Evolutionary conservation across 2,329 filamentous ascomycete genomes (phyloP), one percentile per base, ranked within the genome.

Genomic region (Colletotrichum nymphaeae): DNA sequence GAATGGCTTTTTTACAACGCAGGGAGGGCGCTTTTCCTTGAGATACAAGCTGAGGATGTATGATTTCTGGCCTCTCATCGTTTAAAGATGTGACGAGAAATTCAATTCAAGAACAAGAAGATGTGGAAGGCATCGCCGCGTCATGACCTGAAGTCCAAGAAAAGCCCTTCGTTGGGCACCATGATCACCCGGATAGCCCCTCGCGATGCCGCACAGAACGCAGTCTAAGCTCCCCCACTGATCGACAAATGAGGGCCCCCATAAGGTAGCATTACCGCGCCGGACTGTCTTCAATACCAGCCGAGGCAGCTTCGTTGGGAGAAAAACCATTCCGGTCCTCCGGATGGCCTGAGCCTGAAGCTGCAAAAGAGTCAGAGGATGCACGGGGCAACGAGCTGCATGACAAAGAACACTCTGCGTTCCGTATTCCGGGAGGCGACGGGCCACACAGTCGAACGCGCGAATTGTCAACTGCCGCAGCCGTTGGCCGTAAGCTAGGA

Each of bases 141-240:
- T 46, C 42, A 46, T 19, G 42, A 19, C 42, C 3, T 19, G 14
- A 46, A 46, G 26, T 16, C 22, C 6, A 32, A 4, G 1, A 11
- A 4, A 11, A 58, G 19, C 8, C 28, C 19, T 22, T 7, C 32
- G 22, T 42, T 60, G 32, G 14, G 22, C 35, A 22, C 53, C 12
- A 14, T 30, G 26, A 56, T 56, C 24, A 9, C 24, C 42, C 57
- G 19, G 57, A 59, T 22, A 37, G 9, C 32, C 12, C 30, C 22
- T 22, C 30, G 5, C 30, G 11, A 26, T 35, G 32, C 9, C n/a
- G 30, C 57, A 26, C 57, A 16, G 32, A 37, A 28, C 2, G 37
- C 32, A 22, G n/a, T 35, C 57, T 62, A 37, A 62, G 59, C 19
- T 28, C 28, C 59, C 59, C 59, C 59, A 62, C 37, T 30, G 37